Evolutionary conservation across 352 stramenopile genomes (phyloP).

Genomic region (Phytophthora foliorum): DNA sequence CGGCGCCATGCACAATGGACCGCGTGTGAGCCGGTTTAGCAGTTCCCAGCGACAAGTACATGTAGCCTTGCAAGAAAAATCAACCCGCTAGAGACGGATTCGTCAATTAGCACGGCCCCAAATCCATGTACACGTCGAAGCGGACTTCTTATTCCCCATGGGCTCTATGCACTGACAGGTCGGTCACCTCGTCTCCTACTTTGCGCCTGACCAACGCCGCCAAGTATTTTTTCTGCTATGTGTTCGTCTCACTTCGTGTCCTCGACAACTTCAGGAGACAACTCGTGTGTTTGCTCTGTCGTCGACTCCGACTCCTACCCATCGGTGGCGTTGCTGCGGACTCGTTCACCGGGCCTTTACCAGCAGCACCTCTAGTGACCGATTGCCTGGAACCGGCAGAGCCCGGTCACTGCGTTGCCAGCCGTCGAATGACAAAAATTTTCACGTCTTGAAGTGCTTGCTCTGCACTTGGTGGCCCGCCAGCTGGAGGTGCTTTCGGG

Average conservation of each 20-base stretch:
- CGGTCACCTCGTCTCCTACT: slow-evolving; percentile 25
- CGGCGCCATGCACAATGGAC: slow-evolving; percentile 7
- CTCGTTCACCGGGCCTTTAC: slow-evolving; percentile 30
- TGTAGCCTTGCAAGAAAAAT: slow-evolving; percentile 24
- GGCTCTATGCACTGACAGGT: slow-evolving; percentile 39
- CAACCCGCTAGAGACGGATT: slow-evolving; percentile 31
- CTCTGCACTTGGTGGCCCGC: slow-evolving; percentile 24
- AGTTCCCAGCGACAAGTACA: slow-evolving; percentile 21
- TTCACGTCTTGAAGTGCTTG: slow-evolving; percentile 71
- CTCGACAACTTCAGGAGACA: slow-evolving; percentile 21
- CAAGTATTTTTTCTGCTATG: slow-evolving; percentile 31
- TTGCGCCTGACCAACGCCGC: slow-evolving; percentile 21
- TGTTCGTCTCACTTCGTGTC: slow-evolving; percentile 28
- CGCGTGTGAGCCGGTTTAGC: slow-evolving; percentile 27
- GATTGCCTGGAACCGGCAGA: slow-evolving; percentile 17
- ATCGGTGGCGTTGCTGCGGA: slow-evolving; percentile 28
- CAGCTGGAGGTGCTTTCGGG: slow-evolving; percentile 23
- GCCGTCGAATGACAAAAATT: slow-evolving; percentile 66
- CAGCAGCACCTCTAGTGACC: slow-evolving; percentile 12
- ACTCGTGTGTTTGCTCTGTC: slow-evolving; percentile 32
- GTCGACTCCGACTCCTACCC: slow-evolving; percentile 19
- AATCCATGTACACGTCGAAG: slow-evolving; percentile 24
- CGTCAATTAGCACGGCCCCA: slow-evolving; percentile 16
- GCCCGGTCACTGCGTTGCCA: slow-evolving; percentile 27
- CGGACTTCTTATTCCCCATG: slow-evolving; percentile 26